Conservation (phyloP, 228 moss, liverwort and hornwort species). For the Sphagnum fallax region DNA sequence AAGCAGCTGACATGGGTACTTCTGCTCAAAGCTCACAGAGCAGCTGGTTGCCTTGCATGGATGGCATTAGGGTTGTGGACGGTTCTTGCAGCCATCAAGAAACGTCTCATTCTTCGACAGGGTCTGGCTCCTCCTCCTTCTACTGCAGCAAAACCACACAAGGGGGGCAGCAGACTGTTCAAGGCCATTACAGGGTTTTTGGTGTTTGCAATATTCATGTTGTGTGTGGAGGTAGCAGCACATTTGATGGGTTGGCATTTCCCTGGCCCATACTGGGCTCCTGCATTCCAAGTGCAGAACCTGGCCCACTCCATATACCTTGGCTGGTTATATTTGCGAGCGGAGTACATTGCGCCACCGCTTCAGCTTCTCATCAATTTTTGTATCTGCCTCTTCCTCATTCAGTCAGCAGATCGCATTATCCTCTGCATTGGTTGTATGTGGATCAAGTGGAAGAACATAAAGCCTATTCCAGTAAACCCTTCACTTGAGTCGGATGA, state of each 20-base stretch:
- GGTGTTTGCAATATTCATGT: conserved; percentile 77
- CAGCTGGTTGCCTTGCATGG: conserved; percentile 86
- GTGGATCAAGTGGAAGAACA: conserved; percentile 66
- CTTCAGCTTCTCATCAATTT: conserved; percentile 71
- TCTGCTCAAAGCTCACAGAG: conserved; percentile 86
- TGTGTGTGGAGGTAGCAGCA: conserved; percentile 79
- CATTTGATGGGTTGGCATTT: conserved; percentile 97
- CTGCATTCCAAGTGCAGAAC: conserved; percentile 47
- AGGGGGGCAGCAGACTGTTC: conserved; percentile 52
- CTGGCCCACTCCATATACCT: conserved; percentile 66
- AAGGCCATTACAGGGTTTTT: conserved; percentile 93
- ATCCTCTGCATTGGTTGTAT: conserved; percentile 76
- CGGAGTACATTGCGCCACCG: conserved; percentile 65
- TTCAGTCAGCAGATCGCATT: conserved; percentile 83
- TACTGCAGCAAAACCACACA: conserved; percentile 42
- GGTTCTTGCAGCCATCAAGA: conserved; percentile 69
- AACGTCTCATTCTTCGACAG: conserved; percentile 74
- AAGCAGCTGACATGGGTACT: conserved; percentile 96
- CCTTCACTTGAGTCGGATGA: conserved; percentile 74
- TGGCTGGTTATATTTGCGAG: conserved; percentile 71
- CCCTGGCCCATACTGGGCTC: conserved; percentile 56
- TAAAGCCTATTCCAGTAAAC: conserved; percentile 66
- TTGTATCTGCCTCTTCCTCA: conserved; percentile 82
- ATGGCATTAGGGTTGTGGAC: conserved; percentile 75
- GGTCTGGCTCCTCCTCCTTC: conserved; percentile 37